These are phyloP conservation scores for Emydomyces testavorans DNA, from an alignment of 2,329 filamentous ascomycete species.

Conservation along the genomic window DNA sequence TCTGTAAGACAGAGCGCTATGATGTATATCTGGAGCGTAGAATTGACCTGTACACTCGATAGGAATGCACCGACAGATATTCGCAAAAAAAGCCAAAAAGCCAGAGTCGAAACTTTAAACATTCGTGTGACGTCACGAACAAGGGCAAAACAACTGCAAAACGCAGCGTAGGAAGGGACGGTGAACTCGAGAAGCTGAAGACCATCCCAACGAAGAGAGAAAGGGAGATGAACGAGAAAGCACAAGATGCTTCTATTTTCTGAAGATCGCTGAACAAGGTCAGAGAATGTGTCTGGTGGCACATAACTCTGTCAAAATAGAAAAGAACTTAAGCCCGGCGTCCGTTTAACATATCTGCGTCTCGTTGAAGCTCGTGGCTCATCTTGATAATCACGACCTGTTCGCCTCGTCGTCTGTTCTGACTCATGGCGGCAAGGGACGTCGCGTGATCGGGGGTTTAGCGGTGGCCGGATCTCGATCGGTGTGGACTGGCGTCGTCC, in stretches of 20 bases:
- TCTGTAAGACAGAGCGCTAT: not conserved
- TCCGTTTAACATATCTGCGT: too few species aligned
- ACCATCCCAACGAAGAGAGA: not conserved
- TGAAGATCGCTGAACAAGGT: not conserved
- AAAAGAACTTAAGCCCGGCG: too few species aligned
- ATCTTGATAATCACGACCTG: not conserved
- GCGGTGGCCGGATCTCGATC: constrained; percentile 10
- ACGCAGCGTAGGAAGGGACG: not conserved
- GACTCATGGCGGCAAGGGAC: constrained; percentile 3
- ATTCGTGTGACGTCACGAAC: not conserved
- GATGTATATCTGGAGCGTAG: not conserved
- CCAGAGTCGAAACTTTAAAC: not conserved
- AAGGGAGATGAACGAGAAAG: not conserved
- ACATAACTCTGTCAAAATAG: too few species aligned
- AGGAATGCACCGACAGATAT: too few species aligned
- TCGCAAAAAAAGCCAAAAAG: too few species aligned
- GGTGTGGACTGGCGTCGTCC: constrained; percentile 21
- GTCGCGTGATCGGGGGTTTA: constrained; percentile 18
- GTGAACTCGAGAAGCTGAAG: too few species aligned
- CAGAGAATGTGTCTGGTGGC: not conserved
- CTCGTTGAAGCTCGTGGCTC: too few species aligned
- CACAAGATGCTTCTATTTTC: not conserved
- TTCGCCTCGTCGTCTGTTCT: not conserved
- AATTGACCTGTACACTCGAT: not conserved
- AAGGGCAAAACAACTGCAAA: not conserved